Conservation (phyloP, 495 filamentous ascomycete genomes). For the Staphylotrichum longicolle region DNA sequence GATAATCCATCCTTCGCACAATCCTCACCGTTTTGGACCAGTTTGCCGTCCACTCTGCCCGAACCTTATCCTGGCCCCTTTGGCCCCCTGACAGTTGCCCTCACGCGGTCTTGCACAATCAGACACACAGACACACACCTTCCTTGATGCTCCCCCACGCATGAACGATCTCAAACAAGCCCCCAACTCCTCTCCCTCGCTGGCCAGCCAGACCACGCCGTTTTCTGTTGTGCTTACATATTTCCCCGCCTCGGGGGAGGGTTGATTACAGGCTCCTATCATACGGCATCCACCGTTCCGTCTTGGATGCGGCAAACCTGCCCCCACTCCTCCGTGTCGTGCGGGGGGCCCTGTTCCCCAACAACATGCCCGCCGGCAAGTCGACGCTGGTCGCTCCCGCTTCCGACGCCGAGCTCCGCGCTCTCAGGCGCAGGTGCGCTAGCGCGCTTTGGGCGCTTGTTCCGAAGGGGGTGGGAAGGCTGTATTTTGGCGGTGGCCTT, state of each 20-base stretch:
- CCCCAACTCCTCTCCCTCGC: slow-evolving; percentile 11
- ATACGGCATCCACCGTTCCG: slow-evolving; percentile 60
- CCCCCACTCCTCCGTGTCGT: slow-evolving; percentile 70
- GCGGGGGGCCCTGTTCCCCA: slow-evolving; percentile 74
- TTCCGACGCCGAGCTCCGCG: slow-evolving; percentile 46
- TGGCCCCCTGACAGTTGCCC: neutral
- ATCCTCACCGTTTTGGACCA: slow-evolving; percentile 8
- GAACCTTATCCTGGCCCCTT: slow-evolving; percentile 6
- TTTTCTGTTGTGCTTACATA: slow-evolving; percentile 8
- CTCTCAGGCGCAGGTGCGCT: slow-evolving; percentile 53
- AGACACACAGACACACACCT: slow-evolving; percentile 14
- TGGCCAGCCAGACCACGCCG: slow-evolving; percentile 13
- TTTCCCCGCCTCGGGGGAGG: neutral
- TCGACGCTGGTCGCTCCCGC: slow-evolving; percentile 48
- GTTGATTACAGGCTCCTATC: slow-evolving; percentile 62
- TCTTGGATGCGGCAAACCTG: slow-evolving; percentile 65
- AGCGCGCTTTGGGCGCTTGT: slow-evolving; percentile 51
- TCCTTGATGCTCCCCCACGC: slow-evolving; percentile 27
- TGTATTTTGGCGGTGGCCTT: slow-evolving; percentile 49
- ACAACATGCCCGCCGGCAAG: slow-evolving; percentile 59
- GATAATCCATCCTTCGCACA: slow-evolving; percentile 17
- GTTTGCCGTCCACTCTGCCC: slow-evolving; percentile 7
- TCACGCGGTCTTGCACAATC: neutral
- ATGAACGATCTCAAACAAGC: slow-evolving; percentile 21
- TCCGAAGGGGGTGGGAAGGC: slow-evolving; percentile 46